Base-by-base conservation (phyloP, 345 rosid species). In the Microcos paniculata region DNA sequence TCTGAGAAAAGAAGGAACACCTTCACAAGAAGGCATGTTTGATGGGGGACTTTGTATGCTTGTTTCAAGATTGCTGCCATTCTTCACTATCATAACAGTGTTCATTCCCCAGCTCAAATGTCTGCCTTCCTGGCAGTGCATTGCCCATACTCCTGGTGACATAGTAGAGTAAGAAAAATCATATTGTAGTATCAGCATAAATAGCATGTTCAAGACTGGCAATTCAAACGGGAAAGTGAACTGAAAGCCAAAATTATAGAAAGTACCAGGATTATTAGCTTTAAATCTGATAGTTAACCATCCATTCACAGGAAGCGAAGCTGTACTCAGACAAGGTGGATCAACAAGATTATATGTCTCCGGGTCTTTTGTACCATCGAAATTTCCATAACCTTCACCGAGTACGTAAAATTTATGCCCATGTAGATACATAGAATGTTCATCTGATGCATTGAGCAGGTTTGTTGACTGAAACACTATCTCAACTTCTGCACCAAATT, bases 121-220 rank as follows among this genome's bases (percentile, higher is more conserved):
- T 19, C 85, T 77, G 49, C 80, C 89, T 21, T 83, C 56, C 55
- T 83, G 89, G 58, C 87, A 85, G 59, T 86, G 89, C 87, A 77
- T 82, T 78, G 82, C 55, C 76, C 69, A 73, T 11, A 61, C 76
- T 28, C 76, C 76, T 61, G 68, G 0, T 15, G 11, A 35, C 18
- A 61, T 1, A 26, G 51, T 28, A 11, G 13, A 48, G n/a, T n/a
- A n/a, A 26, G 10, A 69, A 28, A 49, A 10, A 23, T 18, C 9
- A 6, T 24, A 35, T 46, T 13, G 35, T 15, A 18, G 24, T 5
- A 28, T 4, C 40, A 8, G 18, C 11, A 53, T 30, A 24, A n/a
- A n/a, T 67, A 26, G 13, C 13, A 21, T 26, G 31, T 57, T 57
- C 33, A 23, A 57, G 16, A 23, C 24, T 6, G 3, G 16, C 16